phyloP scores from a whole-genome alignment of 768 basidiomycete genomes.

The Polyporus arcularius region DNA sequence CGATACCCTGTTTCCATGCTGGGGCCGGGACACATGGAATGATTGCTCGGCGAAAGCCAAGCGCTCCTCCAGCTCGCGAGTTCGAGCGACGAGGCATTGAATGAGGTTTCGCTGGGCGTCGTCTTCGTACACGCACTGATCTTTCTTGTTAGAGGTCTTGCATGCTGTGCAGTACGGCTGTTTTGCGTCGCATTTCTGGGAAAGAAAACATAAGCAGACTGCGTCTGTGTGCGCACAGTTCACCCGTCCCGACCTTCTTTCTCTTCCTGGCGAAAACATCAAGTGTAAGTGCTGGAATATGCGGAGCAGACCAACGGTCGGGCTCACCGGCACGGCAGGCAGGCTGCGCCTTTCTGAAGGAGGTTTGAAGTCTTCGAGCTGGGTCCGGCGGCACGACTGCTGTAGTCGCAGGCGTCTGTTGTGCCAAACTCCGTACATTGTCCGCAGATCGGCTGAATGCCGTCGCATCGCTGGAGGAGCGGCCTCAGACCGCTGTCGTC shows the following conservation, averaged over 20 bases:
- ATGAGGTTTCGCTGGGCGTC: not conserved
- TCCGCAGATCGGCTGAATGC: not conserved
- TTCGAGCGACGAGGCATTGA: not conserved
- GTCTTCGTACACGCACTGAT: not conserved
- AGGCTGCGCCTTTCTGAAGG: constrained; percentile 2
- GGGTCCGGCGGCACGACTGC: not conserved
- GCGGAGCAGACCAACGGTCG: not conserved
- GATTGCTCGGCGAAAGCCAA: not conserved
- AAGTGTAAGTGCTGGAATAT: not conserved
- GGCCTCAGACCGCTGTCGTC: not conserved
- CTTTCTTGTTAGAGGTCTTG: not conserved
- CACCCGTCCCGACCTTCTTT: not conserved
- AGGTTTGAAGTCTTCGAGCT: not conserved
- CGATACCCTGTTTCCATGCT: not conserved
- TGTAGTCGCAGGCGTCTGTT: not conserved
- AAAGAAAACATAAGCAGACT: not conserved
- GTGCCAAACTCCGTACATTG: not conserved
- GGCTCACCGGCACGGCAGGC: constrained; percentile 2
- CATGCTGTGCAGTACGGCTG: not conserved
- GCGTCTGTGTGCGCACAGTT: too few species aligned
- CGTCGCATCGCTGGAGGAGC: not conserved
- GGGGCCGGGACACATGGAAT: not conserved
- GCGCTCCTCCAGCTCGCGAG: not conserved
- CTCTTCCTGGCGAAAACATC: not conserved
- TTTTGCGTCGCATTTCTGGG: constrained; percentile 2